A percentile compares a stretch with the other conserved stretches of the same genome.
phyloP scores from a whole-genome alignment of 148 eudicot species.

The Chenopodium album region DNA sequence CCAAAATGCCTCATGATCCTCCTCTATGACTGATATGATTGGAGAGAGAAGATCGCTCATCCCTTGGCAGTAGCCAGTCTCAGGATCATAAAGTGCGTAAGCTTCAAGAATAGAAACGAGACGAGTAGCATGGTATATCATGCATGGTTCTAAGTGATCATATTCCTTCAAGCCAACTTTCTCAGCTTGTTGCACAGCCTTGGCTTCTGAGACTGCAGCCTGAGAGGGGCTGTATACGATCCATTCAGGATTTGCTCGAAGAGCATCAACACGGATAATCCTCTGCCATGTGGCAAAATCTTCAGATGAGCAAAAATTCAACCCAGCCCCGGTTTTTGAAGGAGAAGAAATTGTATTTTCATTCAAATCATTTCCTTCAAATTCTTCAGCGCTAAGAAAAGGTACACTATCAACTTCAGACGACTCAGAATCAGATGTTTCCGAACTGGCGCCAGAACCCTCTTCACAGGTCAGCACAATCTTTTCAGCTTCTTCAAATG shows the following conservation, averaged over 20 bases:
- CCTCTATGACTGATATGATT: conserved; percentile 69
- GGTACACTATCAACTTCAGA: conserved; percentile 52
- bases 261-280: conserved; percentile 87
- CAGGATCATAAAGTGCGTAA: conserved; percentile 85
- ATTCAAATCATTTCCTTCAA: conserved; percentile 41
- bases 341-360: neutral
- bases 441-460: conserved; percentile 34
- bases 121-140: conserved; percentile 93
- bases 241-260: conserved; percentile 92
- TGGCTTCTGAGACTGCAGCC: conserved; percentile 57
- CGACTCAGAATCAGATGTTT: conserved; percentile 73
- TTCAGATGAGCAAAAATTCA: conserved; percentile 36
- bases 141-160: conserved; percentile 67
- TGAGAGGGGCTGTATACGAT: conserved; percentile 55
- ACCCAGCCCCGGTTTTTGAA: conserved; percentile 6
- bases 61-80: conserved; percentile 97
- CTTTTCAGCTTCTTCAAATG: conserved; percentile 33
- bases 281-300: conserved; percentile 93
- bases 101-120: conserved; percentile 94
- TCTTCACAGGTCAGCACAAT: conserved; percentile 36
- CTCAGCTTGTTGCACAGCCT: conserved; percentile 67
- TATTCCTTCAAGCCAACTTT: conserved; percentile 80
- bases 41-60: conserved; percentile 99
- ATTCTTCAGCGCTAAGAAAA: conserved; percentile 34
- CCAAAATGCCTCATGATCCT: conserved; percentile 94